phyloP scores from a whole-genome alignment of 805 yeast genomes.

The Candida argentea region DNA sequence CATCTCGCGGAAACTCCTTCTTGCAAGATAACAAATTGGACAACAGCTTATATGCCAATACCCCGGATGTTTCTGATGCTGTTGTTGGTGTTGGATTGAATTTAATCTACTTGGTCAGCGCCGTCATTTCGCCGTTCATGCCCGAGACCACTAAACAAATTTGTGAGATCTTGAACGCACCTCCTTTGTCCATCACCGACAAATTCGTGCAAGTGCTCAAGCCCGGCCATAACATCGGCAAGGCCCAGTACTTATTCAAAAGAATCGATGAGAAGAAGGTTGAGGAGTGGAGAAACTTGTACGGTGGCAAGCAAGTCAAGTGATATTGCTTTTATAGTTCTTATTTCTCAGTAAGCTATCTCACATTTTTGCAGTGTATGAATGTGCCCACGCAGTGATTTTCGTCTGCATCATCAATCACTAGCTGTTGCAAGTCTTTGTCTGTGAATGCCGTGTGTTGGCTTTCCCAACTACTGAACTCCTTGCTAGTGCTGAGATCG shows the following conservation, averaged over 20 bases:
- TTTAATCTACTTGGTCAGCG: conserved; percentile 74
- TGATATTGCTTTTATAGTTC: too few species aligned
- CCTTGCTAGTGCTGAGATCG: conserved; percentile 21
- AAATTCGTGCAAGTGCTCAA: conserved; percentile 56
- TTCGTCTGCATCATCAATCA: conserved; percentile 4
- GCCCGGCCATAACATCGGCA: conserved; percentile 80
- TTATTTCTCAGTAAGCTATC: too few species aligned
- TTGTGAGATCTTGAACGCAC: conserved; percentile 72
- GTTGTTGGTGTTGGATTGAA: conserved; percentile 89
- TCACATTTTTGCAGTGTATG: neutral
- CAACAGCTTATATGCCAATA: conserved; percentile 66
- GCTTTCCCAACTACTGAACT: conserved; percentile 29
- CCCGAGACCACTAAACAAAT: conserved; percentile 73
- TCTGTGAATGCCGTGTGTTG: conserved; percentile 15
- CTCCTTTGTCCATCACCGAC: conserved; percentile 68
- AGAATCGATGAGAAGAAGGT: conserved; percentile 87
- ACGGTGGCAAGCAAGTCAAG: conserved; percentile 48
- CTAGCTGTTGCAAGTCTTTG: conserved; percentile 13
- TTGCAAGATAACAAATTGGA: conserved; percentile 94
- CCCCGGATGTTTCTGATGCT: conserved; percentile 78
- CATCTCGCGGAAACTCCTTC: conserved; percentile 90
- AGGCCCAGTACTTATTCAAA: conserved; percentile 83
- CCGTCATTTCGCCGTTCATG: conserved; percentile 80
- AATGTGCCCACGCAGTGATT: too few species aligned
- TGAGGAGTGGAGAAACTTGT: conserved; percentile 75